Percentiles rank a stretch among this genome's conserved stretches.
Evolutionary conservation across 148 eudicot genomes (phyloP).

Genomic region (Heliamphora exappendiculata): DNA sequence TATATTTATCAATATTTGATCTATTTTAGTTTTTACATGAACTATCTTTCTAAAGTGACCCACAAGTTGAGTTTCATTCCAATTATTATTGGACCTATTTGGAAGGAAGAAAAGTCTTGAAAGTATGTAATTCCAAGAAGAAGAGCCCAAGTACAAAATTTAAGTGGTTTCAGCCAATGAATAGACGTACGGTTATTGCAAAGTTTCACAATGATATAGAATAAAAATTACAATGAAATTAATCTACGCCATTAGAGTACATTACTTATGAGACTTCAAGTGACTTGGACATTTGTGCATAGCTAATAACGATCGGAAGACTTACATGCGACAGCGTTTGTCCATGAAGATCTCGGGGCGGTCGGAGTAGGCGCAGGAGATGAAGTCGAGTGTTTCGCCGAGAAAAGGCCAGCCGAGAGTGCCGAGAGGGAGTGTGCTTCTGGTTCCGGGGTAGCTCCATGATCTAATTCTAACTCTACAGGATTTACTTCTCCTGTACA

Average conservation of each 20-base stretch:
- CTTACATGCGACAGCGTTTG: conserved; percentile 73
- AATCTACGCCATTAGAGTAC: no score
- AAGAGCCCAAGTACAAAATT: background rate
- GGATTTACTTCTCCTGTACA: background rate
- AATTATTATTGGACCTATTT: no score
- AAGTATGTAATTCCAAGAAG: background rate
- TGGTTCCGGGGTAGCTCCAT: background rate
- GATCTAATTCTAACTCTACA: background rate
- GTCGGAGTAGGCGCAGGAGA: conserved; percentile 76
- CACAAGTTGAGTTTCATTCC: no score
- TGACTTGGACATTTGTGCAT: no score
- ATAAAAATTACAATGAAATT: background rate
- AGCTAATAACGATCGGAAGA: background rate
- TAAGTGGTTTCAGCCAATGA: background rate
- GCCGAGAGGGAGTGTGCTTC: conserved; percentile 40
- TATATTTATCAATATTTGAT: no score
- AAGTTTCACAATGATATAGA: no score
- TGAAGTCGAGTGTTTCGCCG: conserved; percentile 88
- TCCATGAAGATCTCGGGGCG: conserved; percentile 79
- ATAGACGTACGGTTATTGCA: no score
- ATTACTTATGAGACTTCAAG: no score
- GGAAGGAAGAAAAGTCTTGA: no score
- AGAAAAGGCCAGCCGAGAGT: conserved; percentile 76
- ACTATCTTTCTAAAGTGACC: no score
- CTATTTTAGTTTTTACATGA: no score